These are phyloP conservation scores for Coemansia sp. DNA, from an alignment of 192 early-diverging fungal genomes.

Conservation along the genomic window DNA sequence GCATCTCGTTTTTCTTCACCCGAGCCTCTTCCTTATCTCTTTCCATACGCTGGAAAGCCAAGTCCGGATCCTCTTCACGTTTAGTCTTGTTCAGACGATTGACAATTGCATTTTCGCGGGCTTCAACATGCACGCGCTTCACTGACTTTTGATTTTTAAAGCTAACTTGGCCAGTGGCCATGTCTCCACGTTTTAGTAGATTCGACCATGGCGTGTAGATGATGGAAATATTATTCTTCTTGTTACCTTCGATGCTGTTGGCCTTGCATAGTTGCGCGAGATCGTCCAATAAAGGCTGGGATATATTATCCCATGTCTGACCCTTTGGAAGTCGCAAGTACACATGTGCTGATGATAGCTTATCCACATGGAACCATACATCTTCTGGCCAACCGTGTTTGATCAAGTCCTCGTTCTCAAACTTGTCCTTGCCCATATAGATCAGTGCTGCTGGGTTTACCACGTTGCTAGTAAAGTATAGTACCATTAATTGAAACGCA, in stretches of 20 bases:
- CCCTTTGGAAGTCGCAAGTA: conserved; percentile 77
- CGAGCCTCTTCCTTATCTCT: conserved; percentile 47
- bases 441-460: conserved; percentile 73
- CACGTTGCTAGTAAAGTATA: conserved; percentile 68
- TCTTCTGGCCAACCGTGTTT: conserved; percentile 94
- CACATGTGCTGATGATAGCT: conserved; percentile 95
- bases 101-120: conserved; percentile 78
- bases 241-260: conserved; percentile 97
- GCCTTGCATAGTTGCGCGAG: conserved; percentile 94
- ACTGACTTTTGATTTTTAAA: conserved; percentile 80
- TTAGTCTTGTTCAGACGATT: conserved; percentile 96
- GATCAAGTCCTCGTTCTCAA: conserved; percentile 96
- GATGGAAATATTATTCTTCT: conserved; percentile 85
- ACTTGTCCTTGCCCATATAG: conserved; percentile 99
- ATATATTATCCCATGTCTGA: conserved; percentile 81
- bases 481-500: conserved; percentile 57
- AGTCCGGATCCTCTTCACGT: conserved; percentile 71
- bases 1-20: conserved; percentile 33
- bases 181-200: conserved; percentile 86
- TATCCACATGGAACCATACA: conserved; percentile 96
- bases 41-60: conserved; percentile 69
- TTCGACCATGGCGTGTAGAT: conserved; percentile 94
- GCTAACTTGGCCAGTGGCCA: conserved; percentile 95
- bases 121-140: conserved; percentile 75
- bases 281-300: conserved; percentile 71